phyloP scores from a whole-genome alignment of 2,329 filamentous ascomycete species.

The Colletotrichum sp. region DNA sequence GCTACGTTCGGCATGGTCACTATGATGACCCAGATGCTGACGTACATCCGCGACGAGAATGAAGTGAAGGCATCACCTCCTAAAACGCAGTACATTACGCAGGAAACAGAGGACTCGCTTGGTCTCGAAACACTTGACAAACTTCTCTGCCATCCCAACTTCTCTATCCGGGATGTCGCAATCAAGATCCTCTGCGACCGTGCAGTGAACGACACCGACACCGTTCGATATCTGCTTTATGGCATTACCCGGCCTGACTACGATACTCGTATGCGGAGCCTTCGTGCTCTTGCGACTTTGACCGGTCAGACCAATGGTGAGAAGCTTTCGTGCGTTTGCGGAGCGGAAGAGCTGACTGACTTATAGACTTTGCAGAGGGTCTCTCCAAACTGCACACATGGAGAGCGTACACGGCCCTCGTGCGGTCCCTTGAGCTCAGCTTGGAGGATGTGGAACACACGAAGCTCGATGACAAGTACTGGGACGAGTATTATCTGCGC shows the following conservation, averaged over 20 bases:
- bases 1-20: constrained; percentile 64
- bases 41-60: constrained; percentile 66
- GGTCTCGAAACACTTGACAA: constrained; percentile 70
- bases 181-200: constrained; percentile 62
- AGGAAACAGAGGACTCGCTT: constrained; percentile 76
- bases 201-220: constrained; percentile 62
- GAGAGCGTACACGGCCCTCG: constrained; percentile 60
- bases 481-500: constrained; percentile 68
- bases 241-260: constrained; percentile 65
- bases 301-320: constrained; percentile 41
- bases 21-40: constrained; percentile 63
- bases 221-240: constrained; percentile 57
- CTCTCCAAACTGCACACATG: constrained; percentile 54
- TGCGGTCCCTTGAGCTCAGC: constrained; percentile 64
- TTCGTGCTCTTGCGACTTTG: constrained; percentile 62
- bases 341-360: constrained; percentile 23
- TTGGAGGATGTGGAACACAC: constrained; percentile 55
- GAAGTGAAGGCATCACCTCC: constrained; percentile 69
- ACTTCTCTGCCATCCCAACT: constrained; percentile 73
- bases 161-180: constrained; percentile 73
- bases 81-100: constrained; percentile 75
- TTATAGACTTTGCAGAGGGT: constrained; percentile 35
- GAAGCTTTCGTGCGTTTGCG: neutral
- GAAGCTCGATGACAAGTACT: constrained; percentile 58
- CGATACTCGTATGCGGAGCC: constrained; percentile 60